Percentiles rank a stretch among this genome's conserved stretches.
These are phyloP conservation scores for Magnusiomyces ingens DNA, from an alignment of 1,139 yeast genomes.

Conservation along the genomic window DNA sequence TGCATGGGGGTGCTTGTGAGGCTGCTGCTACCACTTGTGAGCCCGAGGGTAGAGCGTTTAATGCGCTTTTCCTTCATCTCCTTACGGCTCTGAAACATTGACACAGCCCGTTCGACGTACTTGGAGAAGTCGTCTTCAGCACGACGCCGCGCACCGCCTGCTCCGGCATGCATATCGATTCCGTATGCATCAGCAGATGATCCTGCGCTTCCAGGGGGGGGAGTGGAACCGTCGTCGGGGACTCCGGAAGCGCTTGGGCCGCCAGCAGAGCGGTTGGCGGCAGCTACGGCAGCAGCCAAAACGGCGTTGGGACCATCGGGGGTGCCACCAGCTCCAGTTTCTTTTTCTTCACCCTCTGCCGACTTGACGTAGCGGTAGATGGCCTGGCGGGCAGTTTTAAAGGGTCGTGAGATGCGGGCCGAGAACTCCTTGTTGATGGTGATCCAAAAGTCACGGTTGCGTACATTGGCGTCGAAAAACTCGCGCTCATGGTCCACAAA, in stretches of 20 bases:
- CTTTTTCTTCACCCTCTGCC: neutral
- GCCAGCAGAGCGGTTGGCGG: neutral
- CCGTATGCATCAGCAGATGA: no score
- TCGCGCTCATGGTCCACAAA: slow-evolving; percentile 8
- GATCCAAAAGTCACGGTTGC: slow-evolving; percentile 7
- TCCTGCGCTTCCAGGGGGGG: neutral
- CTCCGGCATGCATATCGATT: no score
- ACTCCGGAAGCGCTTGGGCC: neutral
- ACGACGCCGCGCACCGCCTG: neutral
- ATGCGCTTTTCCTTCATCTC: slow-evolving; percentile 8
- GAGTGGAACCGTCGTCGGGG: neutral
- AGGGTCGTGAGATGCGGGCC: neutral
- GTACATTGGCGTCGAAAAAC: slow-evolving; percentile 4
- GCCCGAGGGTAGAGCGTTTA: neutral
- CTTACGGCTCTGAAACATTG: slow-evolving; percentile 4
- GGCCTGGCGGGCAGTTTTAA: slow-evolving; percentile 5
- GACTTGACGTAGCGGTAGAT: slow-evolving; percentile 5
- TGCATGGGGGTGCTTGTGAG: no score
- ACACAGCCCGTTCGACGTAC: slow-evolving; percentile 4
- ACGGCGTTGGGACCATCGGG: no score
- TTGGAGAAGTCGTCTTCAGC: slow-evolving; percentile 2
- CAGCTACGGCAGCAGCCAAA: neutral
- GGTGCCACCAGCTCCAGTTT: neutral
- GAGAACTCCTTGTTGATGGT: slow-evolving; percentile 3
- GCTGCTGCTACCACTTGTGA: no score